Conservation (phyloP, 495 filamentous ascomycete genomes). For the Platismatia glauca region DNA sequence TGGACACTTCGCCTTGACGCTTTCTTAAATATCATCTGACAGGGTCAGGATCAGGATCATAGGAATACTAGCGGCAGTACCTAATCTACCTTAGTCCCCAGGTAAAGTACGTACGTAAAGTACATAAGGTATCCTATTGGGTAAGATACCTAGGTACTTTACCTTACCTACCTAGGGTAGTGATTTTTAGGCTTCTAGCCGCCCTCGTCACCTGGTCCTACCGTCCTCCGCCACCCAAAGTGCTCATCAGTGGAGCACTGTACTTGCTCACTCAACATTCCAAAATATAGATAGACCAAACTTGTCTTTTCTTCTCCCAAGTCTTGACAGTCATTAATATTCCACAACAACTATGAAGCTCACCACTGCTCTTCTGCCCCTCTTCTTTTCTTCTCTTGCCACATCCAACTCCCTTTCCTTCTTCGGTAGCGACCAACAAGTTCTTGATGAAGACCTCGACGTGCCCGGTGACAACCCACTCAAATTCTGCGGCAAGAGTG, state of each 20-base stretch:
- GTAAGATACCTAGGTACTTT: too few relatives aligned
- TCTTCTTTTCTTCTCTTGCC: conserved; percentile 25
- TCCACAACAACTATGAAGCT: conserved; percentile 23
- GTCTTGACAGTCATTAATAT: not conserved
- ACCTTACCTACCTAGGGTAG: too few relatives aligned
- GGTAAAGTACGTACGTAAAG: too few relatives aligned
- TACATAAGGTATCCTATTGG: too few relatives aligned
- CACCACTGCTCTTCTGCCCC: conserved; percentile 19
- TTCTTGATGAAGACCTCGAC: conserved; percentile 27
- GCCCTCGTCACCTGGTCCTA: not conserved
- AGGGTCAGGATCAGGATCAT: too few relatives aligned
- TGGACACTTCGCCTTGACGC: too few relatives aligned
- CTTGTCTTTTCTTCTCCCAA: not conserved
- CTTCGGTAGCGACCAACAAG: conserved; percentile 23
- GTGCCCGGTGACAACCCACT: conserved; percentile 74
- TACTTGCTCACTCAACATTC: not conserved
- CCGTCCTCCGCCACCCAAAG: too few relatives aligned
- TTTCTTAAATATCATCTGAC: too few relatives aligned
- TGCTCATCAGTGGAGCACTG: not conserved
- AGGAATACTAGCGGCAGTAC: too few relatives aligned
- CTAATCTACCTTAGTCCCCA: too few relatives aligned
- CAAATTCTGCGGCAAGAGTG: conserved; percentile 58
- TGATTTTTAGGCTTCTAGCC: not conserved
- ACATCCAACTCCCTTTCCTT: conserved; percentile 25
- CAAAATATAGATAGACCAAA: not conserved